Conservation (phyloP, 306 rosid genomes). For the Astragalus glycyphyllos region DNA sequence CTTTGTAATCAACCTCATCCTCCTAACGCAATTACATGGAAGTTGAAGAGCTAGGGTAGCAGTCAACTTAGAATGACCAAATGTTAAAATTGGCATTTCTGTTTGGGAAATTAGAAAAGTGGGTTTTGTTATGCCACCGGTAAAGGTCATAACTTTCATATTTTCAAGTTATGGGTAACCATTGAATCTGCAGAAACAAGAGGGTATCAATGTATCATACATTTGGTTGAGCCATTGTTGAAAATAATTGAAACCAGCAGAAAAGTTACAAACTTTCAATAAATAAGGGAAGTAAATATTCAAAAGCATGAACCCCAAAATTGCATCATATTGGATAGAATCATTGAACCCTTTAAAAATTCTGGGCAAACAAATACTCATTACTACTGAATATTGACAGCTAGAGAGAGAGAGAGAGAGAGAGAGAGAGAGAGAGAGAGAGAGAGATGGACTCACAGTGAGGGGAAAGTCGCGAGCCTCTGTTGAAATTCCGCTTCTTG, state of each 20-base stretch:
- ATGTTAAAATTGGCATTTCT: conserved; percentile 62
- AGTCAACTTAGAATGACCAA: conserved; percentile 52
- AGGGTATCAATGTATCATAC: not conserved
- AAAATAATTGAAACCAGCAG: conserved; percentile 14
- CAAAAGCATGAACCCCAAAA: conserved; percentile 5
- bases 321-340: conserved; percentile 7
- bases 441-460: too few relatives aligned
- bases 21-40: conserved; percentile 50
- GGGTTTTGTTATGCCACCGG: conserved; percentile 65
- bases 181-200: conserved; percentile 54
- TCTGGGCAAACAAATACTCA: not conserved
- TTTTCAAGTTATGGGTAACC: conserved; percentile 38
- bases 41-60: conserved; percentile 53
- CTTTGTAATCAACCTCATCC: conserved; percentile 57
- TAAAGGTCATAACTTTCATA: conserved; percentile 61
- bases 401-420: not conserved
- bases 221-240: conserved; percentile 15
- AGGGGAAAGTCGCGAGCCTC: too few relatives aligned
- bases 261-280: conserved; percentile 25
- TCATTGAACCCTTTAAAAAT: not conserved
- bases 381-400: not conserved
- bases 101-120: conserved; percentile 54
- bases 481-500: too few relatives aligned
- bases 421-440: too few relatives aligned
- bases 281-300: conserved; percentile 8